phyloP scores from a whole-genome alignment of 2,329 filamentous ascomycete species.

The Chaetothyriales sp. region DNA sequence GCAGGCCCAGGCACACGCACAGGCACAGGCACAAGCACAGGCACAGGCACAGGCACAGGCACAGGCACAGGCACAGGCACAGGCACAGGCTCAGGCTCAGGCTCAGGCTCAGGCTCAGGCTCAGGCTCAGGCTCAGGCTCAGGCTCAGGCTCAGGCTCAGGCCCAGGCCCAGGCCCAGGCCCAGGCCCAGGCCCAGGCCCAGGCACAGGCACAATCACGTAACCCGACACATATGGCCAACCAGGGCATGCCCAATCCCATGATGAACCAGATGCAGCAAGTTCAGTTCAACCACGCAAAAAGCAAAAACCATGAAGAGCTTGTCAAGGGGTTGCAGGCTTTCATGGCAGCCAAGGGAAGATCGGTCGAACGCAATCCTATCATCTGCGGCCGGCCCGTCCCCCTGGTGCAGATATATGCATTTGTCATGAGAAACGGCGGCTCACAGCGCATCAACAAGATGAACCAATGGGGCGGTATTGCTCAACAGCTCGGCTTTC shows the following conservation, averaged over 20 bases:
- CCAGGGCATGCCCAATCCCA: conserved; percentile 7
- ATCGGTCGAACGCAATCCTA: conserved; percentile 60
- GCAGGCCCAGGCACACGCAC: conserved; percentile 49
- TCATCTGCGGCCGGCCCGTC: conserved; percentile 59
- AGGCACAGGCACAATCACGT: background rate
- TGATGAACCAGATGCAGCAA: conserved; percentile 10
- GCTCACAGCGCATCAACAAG: conserved; percentile 59
- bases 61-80: conserved; percentile 67
- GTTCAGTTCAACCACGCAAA: conserved; percentile 10
- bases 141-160: conserved; percentile 62
- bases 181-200: conserved; percentile 7
- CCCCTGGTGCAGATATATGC: conserved; percentile 67
- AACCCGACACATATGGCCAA: conserved; percentile 6
- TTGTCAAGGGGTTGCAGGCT: conserved; percentile 61
- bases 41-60: conserved; percentile 41
- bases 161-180: conserved; percentile 33
- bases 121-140: conserved; percentile 68
- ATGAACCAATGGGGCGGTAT: conserved; percentile 62
- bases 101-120: conserved; percentile 41
- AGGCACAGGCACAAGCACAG: conserved; percentile 62
- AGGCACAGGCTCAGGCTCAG: conserved; percentile 62
- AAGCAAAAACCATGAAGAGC: conserved; percentile 45
- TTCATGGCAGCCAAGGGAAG: conserved; percentile 65
- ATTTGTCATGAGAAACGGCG: conserved; percentile 60
- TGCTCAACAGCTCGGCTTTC: conserved; percentile 48